Percentiles rank a stretch among this genome's conserved stretches.
These are phyloP conservation scores for Dysphania ambrosioides DNA, from an alignment of 148 eudicot genomes.

Conservation along the genomic window DNA sequence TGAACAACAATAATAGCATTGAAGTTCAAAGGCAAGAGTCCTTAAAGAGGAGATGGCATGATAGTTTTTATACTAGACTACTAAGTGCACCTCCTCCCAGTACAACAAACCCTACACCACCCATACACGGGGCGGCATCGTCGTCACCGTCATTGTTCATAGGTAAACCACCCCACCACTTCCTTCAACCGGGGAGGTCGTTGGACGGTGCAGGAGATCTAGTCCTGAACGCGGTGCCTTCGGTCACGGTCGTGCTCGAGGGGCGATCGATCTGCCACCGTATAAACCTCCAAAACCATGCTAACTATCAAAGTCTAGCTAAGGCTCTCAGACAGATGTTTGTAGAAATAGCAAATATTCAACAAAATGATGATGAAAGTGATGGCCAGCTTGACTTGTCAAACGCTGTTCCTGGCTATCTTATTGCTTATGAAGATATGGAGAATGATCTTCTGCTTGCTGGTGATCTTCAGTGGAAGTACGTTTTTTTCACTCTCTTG, in stretches of 20 bases:
- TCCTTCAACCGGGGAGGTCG: slow-evolving; percentile 6
- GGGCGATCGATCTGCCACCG: slow-evolving; percentile 86
- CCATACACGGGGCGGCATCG: background rate
- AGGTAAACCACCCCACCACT: slow-evolving; percentile 10
- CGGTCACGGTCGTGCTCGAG: slow-evolving; percentile 83
- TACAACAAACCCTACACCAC: background rate
- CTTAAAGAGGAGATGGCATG: slow-evolving; percentile 38
- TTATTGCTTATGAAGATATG: slow-evolving; percentile 79
- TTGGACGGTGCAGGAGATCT: slow-evolving; percentile 14
- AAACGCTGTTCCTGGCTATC: slow-evolving; percentile 74
- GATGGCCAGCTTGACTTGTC: slow-evolving; percentile 38
- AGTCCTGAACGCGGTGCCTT: slow-evolving; percentile 45
- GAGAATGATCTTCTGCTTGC: slow-evolving; percentile 90
- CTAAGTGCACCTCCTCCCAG: slow-evolving; percentile 13
- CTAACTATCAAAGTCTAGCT: slow-evolving; percentile 60
- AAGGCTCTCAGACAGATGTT: slow-evolving; percentile 62
- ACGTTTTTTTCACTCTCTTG: slow-evolving; percentile 21
- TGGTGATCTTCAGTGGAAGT: slow-evolving; percentile 91
- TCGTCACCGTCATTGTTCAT: slow-evolving; percentile 2
- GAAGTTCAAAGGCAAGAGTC: slow-evolving; percentile 26
- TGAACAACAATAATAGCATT: slow-evolving; percentile 5
- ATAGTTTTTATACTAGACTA: slow-evolving; percentile 36
- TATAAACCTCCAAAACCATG: slow-evolving; percentile 58
- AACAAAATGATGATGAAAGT: slow-evolving; percentile 6
- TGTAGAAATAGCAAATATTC: slow-evolving; percentile 23